Conservation (phyloP, 2,329 filamentous ascomycete genomes). For the Metarhizium anisopliae region DNA sequence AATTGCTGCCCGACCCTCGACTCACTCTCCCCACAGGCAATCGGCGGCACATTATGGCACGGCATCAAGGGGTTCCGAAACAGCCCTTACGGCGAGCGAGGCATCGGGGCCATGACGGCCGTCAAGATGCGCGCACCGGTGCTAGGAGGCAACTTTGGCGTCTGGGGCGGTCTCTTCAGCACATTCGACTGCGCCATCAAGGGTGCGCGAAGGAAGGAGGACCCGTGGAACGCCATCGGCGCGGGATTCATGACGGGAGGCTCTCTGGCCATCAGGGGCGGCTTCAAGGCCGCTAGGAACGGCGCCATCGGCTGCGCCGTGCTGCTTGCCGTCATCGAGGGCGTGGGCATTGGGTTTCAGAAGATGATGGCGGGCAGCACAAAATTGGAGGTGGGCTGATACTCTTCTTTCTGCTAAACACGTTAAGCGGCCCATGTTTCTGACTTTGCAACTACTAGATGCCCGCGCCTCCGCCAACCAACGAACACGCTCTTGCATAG, state of each 20-base stretch:
- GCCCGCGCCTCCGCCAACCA: background rate
- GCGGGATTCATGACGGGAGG: conserved; percentile 96
- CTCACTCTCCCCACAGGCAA: conserved; percentile 39
- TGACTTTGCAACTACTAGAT: background rate
- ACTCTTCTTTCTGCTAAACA: background rate
- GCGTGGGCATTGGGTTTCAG: conserved; percentile 90
- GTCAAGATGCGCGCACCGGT: conserved; percentile 96
- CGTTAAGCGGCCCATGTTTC: background rate
- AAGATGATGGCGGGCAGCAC: conserved; percentile 89
- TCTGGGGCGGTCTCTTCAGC: conserved; percentile 92
- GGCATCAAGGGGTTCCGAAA: conserved; percentile 91
- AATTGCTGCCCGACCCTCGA: background rate
- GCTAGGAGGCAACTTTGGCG: conserved; percentile 92
- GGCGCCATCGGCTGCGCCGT: conserved; percentile 93
- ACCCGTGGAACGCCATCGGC: conserved; percentile 95
- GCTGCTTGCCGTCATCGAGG: conserved; percentile 89
- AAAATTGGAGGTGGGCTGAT: conserved; percentile 55
- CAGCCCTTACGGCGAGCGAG: conserved; percentile 82
- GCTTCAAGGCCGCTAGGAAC: conserved; percentile 84
- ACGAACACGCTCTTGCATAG: background rate
- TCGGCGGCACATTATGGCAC: conserved; percentile 84
- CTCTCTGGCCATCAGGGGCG: conserved; percentile 81
- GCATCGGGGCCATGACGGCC: conserved; percentile 91
- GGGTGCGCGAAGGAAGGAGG: conserved; percentile 89
- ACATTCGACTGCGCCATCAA: conserved; percentile 96